Base-by-base conservation (phyloP, 495 filamentous ascomycete species). In the Podospora anserina region DNA sequence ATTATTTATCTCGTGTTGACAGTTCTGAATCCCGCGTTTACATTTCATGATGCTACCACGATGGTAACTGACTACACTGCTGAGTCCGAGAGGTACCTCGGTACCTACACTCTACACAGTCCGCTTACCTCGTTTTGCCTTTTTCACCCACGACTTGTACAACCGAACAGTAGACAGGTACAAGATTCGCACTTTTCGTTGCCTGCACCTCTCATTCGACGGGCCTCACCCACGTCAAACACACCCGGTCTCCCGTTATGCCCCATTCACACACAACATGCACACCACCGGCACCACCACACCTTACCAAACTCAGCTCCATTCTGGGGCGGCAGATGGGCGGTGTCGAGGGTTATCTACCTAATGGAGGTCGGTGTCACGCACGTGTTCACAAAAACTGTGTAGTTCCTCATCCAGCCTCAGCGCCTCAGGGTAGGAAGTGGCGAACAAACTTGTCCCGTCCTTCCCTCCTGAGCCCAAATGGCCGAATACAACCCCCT, bases 271-370 rank as follows among this genome's bases (percentile, higher is more conserved):
- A 20, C n/a, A 5, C 55, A 58, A 26, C 55, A 58, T 58, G 55
- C 55, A 58, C n/a, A 20, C n/a, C 55, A 58, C 23, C 6, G 55
- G 55, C n/a, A 58, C n/a, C 55, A 58, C 55, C 55, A 23, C 55
- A 26, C 55, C 55, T 26, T 58, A 19, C 55, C 55, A 58, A 26
- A 26, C 13, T 58, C 55, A 58, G 55, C 55, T 20, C 23, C 4
- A 58, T 19, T 58, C 11, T 58, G 23, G 55, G 23, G 55, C 55
- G 55, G 55, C 55, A 58, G 55, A 58, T 58, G 55, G 23, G 55
- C 55, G 55, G 55, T 58, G 39, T 49, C 39, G 39, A 49, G 13
- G 7, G 39, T 49, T 49, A 49, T 49, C 39, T 49, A 18, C 39
- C 39, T 49, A 16, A 49, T 49, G 39, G 7, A 13, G 39, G 39